Base-by-base conservation (phyloP, 352 stramenopile genomes). In the Globisporangium megalacanthum region DNA sequence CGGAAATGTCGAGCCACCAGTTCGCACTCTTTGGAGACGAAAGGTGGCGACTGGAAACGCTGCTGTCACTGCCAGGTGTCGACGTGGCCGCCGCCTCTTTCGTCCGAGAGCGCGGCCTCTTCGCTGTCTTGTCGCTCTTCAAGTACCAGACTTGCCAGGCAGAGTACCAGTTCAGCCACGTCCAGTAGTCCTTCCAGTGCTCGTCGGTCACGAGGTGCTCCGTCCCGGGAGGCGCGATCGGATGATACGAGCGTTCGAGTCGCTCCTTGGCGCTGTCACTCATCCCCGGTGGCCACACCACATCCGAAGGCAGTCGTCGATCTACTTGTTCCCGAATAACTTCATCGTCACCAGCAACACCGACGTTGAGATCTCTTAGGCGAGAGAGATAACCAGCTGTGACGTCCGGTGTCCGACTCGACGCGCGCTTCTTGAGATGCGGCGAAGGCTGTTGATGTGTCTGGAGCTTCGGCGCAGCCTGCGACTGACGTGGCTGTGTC, bases 131-230 rank as follows among this genome's bases (percentile, higher is more conserved):
- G 41, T 48, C 49, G 35, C 67, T 61, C 56, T 77, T 76, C 54
- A 85, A 54, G 47, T 85, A 85, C 73, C 75, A 85, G 36, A 87
- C 57, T 35, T 87, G 77, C 77, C 77, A 85, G 35, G 70, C 80
- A 0, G 77, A 85, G 54, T 85, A 87, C 77, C 77, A 88, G 45
- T 85, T 74, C 47, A 88, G 53, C 75, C 77, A 88, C 20, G 62
- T 77, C 75, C 77, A 87, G 57, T 87, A 87, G 19, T 87, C 75
- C 0, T 64, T 49, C 65, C 74, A 66, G 47, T 88, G 70, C 29
- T 77, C 56, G 17, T 85, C 66, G 6, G 72, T 80, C 42, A 85
- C 75, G 6, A 87, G 53, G 14, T 79, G 64, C 22, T 85, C 75
- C 41, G 83, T 65, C 1, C 77, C 77, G 19, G 75, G 74, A 20